A percentile compares a stretch with the other conserved stretches of the same genome.
Conservation (phyloP, 805 yeast species). For the Spathaspora gorwiae region DNA sequence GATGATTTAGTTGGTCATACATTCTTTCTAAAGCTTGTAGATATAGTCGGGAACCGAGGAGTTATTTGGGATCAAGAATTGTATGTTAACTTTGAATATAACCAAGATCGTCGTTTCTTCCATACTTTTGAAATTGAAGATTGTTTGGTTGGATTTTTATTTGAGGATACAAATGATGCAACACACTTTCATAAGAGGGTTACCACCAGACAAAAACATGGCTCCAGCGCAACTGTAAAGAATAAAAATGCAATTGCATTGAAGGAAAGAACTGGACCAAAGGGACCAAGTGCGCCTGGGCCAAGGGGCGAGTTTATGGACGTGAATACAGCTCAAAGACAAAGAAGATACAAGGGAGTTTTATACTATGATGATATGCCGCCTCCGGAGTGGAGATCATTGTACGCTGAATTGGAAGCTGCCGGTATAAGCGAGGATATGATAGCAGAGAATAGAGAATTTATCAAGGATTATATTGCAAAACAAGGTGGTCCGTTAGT, state of each 20-base stretch:
- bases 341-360: constrained; percentile 52
- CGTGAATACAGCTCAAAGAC: constrained; percentile 48
- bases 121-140: constrained; percentile 93
- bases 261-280: constrained; percentile 41
- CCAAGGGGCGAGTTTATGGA: constrained; percentile 61
- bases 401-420: constrained; percentile 66
- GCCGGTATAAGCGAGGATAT: constrained; percentile 83
- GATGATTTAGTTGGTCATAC: constrained; percentile 95
- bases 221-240: constrained; percentile 75
- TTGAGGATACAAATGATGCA: constrained; percentile 88
- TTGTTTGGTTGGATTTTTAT: constrained; percentile 78
- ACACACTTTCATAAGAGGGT: constrained; percentile 79
- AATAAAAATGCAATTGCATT: constrained; percentile 87
- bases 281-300: constrained; percentile 38
- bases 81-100: constrained; percentile 80
- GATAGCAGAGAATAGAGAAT: constrained; percentile 82
- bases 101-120: constrained; percentile 92
- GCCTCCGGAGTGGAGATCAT: constrained; percentile 78
- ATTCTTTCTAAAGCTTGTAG: constrained; percentile 84
- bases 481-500: constrained; percentile 76
- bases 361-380: constrained; percentile 74
- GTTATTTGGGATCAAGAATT: constrained; percentile 97
- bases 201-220: constrained; percentile 70
- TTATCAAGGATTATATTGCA: constrained; percentile 72
- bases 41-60: constrained; percentile 75